phyloP scores from a whole-genome alignment of 2,329 filamentous ascomycete genomes.

The Microdochium bolleyi region DNA sequence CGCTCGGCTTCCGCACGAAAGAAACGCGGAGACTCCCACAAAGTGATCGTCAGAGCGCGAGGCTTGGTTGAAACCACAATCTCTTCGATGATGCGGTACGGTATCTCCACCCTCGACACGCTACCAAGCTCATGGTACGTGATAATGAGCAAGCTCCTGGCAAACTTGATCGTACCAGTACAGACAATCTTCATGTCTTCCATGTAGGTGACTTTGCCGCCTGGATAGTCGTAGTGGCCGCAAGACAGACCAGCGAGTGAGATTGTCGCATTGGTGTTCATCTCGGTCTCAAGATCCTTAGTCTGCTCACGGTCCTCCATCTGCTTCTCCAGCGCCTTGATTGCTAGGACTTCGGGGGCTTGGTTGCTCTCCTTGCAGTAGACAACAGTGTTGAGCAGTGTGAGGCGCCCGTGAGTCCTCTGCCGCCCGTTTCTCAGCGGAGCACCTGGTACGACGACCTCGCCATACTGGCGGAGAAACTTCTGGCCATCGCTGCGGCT shows the following conservation, averaged over 20 bases:
- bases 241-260: conserved; percentile 25
- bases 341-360: conserved; percentile 21
- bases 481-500: conserved; percentile 23
- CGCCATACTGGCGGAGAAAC: conserved; percentile 27
- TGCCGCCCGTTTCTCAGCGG: conserved; percentile 1
- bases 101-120: conserved; percentile 34
- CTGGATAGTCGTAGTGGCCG: conserved; percentile 37
- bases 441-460: conserved; percentile 3
- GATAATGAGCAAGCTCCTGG: conserved; percentile 31
- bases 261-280: conserved; percentile 11
- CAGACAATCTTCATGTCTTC: conserved; percentile 27
- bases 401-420: conserved; percentile 14
- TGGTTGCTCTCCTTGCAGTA: conserved; percentile 27
- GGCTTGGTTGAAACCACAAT: conserved; percentile 27
- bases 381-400: conserved; percentile 16
- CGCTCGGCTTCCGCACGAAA: conserved; percentile 21
- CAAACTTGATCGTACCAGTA: conserved; percentile 30
- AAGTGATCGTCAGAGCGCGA: conserved; percentile 37
- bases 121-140: conserved; percentile 12
- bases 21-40: conserved; percentile 42
- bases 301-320: conserved; percentile 16
- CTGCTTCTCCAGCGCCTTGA: conserved; percentile 24
- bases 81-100: conserved; percentile 38
- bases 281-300: conserved; percentile 6
- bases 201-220: conserved; percentile 29